Percentiles rank a stretch among this genome's conserved stretches.
Conservation (phyloP, 805 yeast genomes). For the Nakazawaea anatomiae region DNA sequence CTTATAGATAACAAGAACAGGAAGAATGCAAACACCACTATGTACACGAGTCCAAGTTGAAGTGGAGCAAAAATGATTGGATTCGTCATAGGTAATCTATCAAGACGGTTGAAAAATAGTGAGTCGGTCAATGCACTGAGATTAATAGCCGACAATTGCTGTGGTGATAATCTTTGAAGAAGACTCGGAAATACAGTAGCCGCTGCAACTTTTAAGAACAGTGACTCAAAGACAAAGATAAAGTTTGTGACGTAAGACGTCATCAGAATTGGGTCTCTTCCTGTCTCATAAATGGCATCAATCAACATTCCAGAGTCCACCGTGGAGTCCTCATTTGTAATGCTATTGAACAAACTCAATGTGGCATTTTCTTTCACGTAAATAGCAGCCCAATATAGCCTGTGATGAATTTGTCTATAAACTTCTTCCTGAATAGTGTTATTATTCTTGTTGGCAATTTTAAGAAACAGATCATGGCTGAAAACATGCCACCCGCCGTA, state of each 20-base stretch:
- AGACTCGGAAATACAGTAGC: neutral
- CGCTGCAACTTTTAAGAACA: constrained; percentile 18
- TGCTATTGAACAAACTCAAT: constrained; percentile 29
- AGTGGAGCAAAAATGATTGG: constrained; percentile 56
- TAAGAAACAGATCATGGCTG: constrained; percentile 22
- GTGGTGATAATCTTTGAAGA: neutral
- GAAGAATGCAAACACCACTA: constrained; percentile 69
- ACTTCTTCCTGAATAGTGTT: constrained; percentile 33
- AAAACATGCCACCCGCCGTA: constrained; percentile 32
- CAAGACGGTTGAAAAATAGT: constrained; percentile 29
- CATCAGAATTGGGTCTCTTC: constrained; percentile 53
- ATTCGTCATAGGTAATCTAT: constrained; percentile 44
- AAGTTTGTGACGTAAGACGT: constrained; percentile 37
- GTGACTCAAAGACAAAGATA: constrained; percentile 28
- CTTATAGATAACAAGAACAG: constrained; percentile 55
- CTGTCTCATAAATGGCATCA: constrained; percentile 47
- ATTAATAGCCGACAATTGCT: constrained; percentile 8
- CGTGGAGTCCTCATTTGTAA: constrained; percentile 27
- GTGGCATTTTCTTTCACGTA: constrained; percentile 47
- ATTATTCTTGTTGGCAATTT: constrained; percentile 22
- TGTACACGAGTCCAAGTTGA: constrained; percentile 70
- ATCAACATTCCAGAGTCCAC: constrained; percentile 25
- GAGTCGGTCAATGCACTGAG: constrained; percentile 18
- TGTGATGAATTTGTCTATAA: constrained; percentile 39
- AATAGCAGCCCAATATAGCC: constrained; percentile 59